Percentiles rank a stretch among this genome's conserved stretches.
These are phyloP conservation scores for Datisca glomerata DNA, from an alignment of 306 rosid species.

Conservation along the genomic window DNA sequence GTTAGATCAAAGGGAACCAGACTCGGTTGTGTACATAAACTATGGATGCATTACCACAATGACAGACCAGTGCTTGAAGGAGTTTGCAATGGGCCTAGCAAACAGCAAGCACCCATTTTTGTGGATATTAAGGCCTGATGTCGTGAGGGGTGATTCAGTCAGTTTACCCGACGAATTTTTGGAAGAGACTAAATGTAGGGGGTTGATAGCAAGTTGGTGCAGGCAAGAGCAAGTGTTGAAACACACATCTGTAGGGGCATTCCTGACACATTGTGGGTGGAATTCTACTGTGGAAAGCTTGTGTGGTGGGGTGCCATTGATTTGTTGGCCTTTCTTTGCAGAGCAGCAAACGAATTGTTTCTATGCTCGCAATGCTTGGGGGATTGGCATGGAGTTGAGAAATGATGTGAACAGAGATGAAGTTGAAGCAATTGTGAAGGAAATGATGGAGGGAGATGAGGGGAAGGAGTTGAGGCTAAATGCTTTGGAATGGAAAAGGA, in stretches of 20 bases:
- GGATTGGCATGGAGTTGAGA: constrained; percentile 28
- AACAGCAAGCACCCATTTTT: constrained; percentile 25
- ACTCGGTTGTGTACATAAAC: constrained; percentile 32
- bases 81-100: constrained; percentile 45
- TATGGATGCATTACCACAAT: constrained; percentile 29
- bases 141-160: constrained; percentile 18
- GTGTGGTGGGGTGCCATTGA: constrained; percentile 28
- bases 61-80: constrained; percentile 20
- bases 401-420: constrained; percentile 22
- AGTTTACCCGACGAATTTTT: constrained; percentile 17
- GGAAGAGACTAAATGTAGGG: constrained; percentile 26
- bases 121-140: constrained; percentile 38
- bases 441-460: constrained; percentile 24
- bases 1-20: constrained; percentile 22
- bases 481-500: constrained; percentile 24
- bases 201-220: constrained; percentile 31
- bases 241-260: constrained; percentile 31
- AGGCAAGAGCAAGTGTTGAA: constrained; percentile 26
- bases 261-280: constrained; percentile 49
- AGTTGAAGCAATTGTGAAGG: constrained; percentile 22
- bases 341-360: constrained; percentile 38
- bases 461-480: constrained; percentile 18
- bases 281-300: constrained; percentile 29
- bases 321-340: constrained; percentile 53
- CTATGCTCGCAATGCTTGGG: constrained; percentile 27